Evolutionary conservation across 202 grass and related monocot species (phyloP), one percentile per base, ranked within the genome.

Genomic region (Bolboschoenoplectus hybrid): DNA sequence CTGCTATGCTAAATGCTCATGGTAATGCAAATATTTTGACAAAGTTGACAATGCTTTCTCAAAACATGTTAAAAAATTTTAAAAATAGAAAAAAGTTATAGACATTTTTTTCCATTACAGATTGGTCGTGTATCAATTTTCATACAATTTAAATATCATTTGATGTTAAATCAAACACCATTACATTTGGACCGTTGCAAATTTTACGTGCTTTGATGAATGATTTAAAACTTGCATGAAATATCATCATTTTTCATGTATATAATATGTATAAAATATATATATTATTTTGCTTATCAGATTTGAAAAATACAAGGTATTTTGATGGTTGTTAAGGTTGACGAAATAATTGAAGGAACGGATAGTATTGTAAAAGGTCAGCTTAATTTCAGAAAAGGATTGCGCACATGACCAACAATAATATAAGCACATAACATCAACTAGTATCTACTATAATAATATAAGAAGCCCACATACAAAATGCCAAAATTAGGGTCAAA

Each of bases 401-500:
- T 67, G 16, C 1, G 2, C 41, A 72, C 40, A 46, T 47, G 43
- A 72, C 43, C 41, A 46, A 19, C 41, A 72, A 72, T 47, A 46
- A 20, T 47, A 9, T 47, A 72, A 2, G 17, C 13, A 61, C 19
- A 68, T 14, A 41, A 39, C 40, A 67, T 67, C 64, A 67, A 9
- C 67, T 45, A 71, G 7, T 71, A 71, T 45, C 16, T 45, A 26
- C 0, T 71, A 44, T 70, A 70, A 43, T 17, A 70, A 17, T 43
- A 71, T 14, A 71, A 14, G 40, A 19, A 71, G 17, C 14, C 67
- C 40, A 19, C 67, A 71, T 71, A n/a, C 16, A 71, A 45, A 45
- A 71, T 71, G 67, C 67, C 67, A 71, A 71, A 71, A 71, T 45
- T 7, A 71, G 7, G 40, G 67, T 71, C 67, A 71, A 67, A 67